Base-by-base conservation (phyloP, 352 stramenopile genomes). In the Phytophthora rubi region DNA sequence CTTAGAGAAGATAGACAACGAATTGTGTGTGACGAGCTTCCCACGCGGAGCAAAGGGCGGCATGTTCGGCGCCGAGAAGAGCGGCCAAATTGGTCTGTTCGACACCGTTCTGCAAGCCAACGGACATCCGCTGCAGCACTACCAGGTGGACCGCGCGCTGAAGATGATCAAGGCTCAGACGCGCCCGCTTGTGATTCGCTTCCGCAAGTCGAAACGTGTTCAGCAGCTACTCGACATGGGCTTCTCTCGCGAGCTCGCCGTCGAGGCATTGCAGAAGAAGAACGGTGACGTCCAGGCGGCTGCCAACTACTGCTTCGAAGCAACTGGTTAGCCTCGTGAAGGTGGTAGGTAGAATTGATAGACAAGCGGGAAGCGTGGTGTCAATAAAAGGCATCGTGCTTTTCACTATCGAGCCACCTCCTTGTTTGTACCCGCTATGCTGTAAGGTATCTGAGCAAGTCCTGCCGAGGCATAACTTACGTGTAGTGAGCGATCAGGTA, bases 131-230 rank as follows among this genome's bases (percentile, higher is more conserved):
- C 75, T 95, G 45, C 84, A 93, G 62, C 88, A 95, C 55, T 95
- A 95, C 65, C 79, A 89, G 30, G 86, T 94, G 39, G 86, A 95
- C 53, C 83, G 88, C 32, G 88, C 86, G 2, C 71, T 95, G 37
- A 93, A 95, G 70, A 92, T 95, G 84, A 92, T 95, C 62, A 92
- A 93, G 62, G 88, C 80, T 37, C 88, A 95, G 71, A 85, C 70
- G 6, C 82, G 88, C 32, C 88, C 88, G 56, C 80, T 95, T 32
- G 61, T 92, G n/a, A 82, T 95, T 59, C 88, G 88, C 4, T 94
- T 95, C 69, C 76, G 84, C 21, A 79, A 81, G 44, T 95, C 88
- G 16, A 73, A 73, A 47, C 86, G 85, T 39, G 82, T 94, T 18
- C 60, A 81, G 54, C 79, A 86, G 47, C 71, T 95, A n/a, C 44